These are phyloP conservation scores for Acarospora socialis DNA, from an alignment of 2,329 filamentous ascomycete species.

Conservation along the genomic window DNA sequence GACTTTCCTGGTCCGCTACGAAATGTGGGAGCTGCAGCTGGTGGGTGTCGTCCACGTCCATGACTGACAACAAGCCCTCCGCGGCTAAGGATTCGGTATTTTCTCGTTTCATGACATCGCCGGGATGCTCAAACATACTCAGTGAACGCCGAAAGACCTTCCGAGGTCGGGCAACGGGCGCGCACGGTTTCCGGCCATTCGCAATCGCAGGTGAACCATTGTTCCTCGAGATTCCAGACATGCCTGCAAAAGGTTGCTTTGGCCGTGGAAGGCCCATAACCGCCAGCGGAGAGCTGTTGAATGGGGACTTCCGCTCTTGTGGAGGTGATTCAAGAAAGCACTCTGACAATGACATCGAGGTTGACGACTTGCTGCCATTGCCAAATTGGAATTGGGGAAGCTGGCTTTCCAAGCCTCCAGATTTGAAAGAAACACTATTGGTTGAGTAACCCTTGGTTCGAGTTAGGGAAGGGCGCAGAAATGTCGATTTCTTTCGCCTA, in stretches of 20 bases:
- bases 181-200: constrained; percentile 59
- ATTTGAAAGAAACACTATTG: constrained; percentile 46
- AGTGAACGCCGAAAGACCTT: constrained; percentile 84
- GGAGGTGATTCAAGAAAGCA: constrained; percentile 71
- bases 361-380: constrained; percentile 37
- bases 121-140: constrained; percentile 94
- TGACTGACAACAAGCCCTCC: constrained; percentile 54
- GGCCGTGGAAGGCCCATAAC: constrained; percentile 47
- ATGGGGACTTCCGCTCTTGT: constrained; percentile 49
- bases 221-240: constrained; percentile 41
- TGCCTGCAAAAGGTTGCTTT: constrained; percentile 50
- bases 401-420: constrained; percentile 47
- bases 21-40: constrained; percentile 72
- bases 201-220: constrained; percentile 61
- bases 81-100: constrained; percentile 42
- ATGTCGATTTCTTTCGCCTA: constrained; percentile 52
- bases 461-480: constrained; percentile 60
- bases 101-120: constrained; percentile 73
- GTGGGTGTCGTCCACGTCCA: constrained; percentile 67
- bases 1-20: constrained; percentile 64
- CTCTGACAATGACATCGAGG: constrained; percentile 58
- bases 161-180: constrained; percentile 58
- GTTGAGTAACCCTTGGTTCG: constrained; percentile 63
- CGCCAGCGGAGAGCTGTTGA: constrained; percentile 44
- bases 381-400: constrained; percentile 66